phyloP scores from a whole-genome alignment of 2,329 filamentous ascomycete genomes.

The Drechslera avenae region DNA sequence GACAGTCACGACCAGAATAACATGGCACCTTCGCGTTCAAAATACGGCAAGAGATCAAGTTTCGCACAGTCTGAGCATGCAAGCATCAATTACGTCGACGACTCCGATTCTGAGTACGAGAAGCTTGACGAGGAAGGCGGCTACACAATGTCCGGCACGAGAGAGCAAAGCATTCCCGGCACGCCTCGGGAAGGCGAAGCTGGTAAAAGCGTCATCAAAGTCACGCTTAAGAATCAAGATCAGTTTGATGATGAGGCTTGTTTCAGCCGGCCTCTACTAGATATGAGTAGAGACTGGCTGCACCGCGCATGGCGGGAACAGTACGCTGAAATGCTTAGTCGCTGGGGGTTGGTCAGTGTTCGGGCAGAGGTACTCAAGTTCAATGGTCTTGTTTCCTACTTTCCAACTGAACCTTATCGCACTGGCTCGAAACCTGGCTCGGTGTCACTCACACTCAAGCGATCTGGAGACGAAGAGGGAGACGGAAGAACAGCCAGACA shows the following conservation, averaged over 20 bases:
- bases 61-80: slow-evolving; percentile 42
- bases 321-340: slow-evolving; percentile 64
- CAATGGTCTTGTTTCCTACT: slow-evolving; percentile 51
- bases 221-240: slow-evolving; percentile 62
- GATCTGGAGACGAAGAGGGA: slow-evolving; percentile 12
- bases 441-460: slow-evolving; percentile 33
- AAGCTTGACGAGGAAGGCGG: slow-evolving; percentile 19
- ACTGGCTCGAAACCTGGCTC: slow-evolving; percentile 35
- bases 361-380: slow-evolving; percentile 65
- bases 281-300: slow-evolving; percentile 54
- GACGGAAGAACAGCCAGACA: slow-evolving; percentile 18
- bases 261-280: slow-evolving; percentile 55
- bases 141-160: slow-evolving; percentile 23
- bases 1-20: slow-evolving; percentile 37
- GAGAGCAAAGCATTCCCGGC: slow-evolving; percentile 30
- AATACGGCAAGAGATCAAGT: slow-evolving; percentile 48
- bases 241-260: slow-evolving; percentile 61
- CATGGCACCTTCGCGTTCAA: slow-evolving; percentile 36
- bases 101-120: slow-evolving; percentile 44
- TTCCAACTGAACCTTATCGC: slow-evolving; percentile 27
- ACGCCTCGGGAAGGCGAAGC: slow-evolving; percentile 18
- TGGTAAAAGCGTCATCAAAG: slow-evolving; percentile 47
- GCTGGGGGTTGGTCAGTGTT: slow-evolving; percentile 62
- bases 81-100: slow-evolving; percentile 37
- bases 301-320: slow-evolving; percentile 60